Evolutionary conservation across 2,329 filamentous ascomycete species (phyloP).

Genomic region (Scorias spongiosa): DNA sequence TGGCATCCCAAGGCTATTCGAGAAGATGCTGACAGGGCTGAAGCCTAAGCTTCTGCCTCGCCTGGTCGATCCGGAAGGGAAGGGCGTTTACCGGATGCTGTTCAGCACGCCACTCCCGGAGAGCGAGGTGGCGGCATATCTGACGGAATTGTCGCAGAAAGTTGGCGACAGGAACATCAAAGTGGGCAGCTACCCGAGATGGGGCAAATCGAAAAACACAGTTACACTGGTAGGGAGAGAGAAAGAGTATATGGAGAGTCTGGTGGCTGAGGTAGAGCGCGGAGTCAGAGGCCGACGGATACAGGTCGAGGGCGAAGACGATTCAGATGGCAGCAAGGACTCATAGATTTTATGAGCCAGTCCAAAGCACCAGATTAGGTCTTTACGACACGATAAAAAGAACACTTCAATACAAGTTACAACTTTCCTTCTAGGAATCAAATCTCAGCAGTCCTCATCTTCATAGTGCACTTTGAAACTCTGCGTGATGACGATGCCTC

Average conservation of each 20-base stretch:
- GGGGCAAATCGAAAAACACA: slow-evolving; percentile 76
- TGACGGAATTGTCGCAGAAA: slow-evolving; percentile 62
- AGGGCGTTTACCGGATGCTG: slow-evolving; percentile 61
- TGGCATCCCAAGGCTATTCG: slow-evolving; percentile 74
- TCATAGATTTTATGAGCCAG: slow-evolving; percentile 3
- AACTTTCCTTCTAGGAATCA: too few species aligned
- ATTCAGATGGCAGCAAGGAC: slow-evolving; percentile 26
- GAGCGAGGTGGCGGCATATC: slow-evolving; percentile 67
- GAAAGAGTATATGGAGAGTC: slow-evolving; percentile 57
- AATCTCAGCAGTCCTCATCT: too few species aligned
- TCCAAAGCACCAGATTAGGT: too few species aligned
- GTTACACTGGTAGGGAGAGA: slow-evolving; percentile 76
- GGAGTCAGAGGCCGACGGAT: slow-evolving; percentile 62
- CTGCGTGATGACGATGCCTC: too few species aligned
- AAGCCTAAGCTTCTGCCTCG: slow-evolving; percentile 57
- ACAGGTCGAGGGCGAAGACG: slow-evolving; percentile 47
- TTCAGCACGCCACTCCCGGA: slow-evolving; percentile 81
- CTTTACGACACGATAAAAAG: too few species aligned
- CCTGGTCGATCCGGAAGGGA: slow-evolving; percentile 63
- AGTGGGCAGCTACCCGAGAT: slow-evolving; percentile 87
- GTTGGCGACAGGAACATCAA: slow-evolving; percentile 69
- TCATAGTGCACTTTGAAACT: too few species aligned
- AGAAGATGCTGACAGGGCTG: slow-evolving; percentile 60
- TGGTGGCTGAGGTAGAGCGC: slow-evolving; percentile 62
- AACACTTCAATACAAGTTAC: too few species aligned